These are phyloP conservation scores for Kodamaea leandrae DNA, from an alignment of 805 yeast species.

Conservation along the genomic window DNA sequence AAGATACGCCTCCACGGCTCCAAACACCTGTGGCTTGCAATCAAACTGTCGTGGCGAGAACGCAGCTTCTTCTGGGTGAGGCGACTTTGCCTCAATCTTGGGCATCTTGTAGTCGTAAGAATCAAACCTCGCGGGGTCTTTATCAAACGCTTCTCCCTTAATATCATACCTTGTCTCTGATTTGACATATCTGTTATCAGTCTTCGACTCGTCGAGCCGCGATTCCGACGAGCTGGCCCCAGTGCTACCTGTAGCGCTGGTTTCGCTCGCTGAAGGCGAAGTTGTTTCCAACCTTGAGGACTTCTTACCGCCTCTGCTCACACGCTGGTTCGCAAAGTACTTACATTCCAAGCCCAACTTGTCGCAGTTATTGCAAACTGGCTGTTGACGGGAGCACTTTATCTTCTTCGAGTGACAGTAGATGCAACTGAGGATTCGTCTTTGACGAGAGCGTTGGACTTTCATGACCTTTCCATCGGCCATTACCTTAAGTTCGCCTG, in stretches of 20 bases:
- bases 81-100: too few species aligned
- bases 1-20: neutral
- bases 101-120: too few species aligned
- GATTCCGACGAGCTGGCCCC: constrained; percentile 2
- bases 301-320: constrained; percentile 44
- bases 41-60: neutral
- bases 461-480: constrained; percentile 56
- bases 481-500: constrained; percentile 25
- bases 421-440: constrained; percentile 55
- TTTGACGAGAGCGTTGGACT: constrained; percentile 58
- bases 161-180: too few species aligned
- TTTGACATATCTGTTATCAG: too few species aligned
- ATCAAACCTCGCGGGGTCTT: too few species aligned
- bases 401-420: constrained; percentile 62
- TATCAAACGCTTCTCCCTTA: too few species aligned
- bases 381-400: constrained; percentile 59
- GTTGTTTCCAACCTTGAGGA: constrained; percentile 8
- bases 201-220: too few species aligned
- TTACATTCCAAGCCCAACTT: constrained; percentile 48
- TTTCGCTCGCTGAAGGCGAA: neutral
- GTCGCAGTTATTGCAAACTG: constrained; percentile 54
- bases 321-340: constrained; percentile 57
- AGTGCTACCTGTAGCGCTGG: constrained; percentile 1
- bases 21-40: neutral
- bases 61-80: too few species aligned